Evolutionary conservation across 2,329 filamentous ascomycete genomes (phyloP).

Genomic region (Botrytis tulipae): DNA sequence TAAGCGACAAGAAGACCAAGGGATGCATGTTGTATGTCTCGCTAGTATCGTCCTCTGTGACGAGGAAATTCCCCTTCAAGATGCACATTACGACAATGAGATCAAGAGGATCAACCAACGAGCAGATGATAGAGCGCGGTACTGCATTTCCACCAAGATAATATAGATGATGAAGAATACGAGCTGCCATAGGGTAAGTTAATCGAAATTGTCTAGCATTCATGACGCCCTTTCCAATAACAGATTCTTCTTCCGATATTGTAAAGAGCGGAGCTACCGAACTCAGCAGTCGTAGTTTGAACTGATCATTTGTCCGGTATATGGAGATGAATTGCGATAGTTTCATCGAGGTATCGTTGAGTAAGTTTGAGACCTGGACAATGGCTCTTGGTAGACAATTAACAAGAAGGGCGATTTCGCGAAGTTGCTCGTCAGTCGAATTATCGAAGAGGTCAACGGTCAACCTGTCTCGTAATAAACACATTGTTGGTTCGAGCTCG

Average conservation of each 20-base stretch:
- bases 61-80: constrained; percentile 29
- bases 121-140: constrained; percentile 28
- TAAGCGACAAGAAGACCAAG: constrained; percentile 29
- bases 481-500: constrained; percentile 27
- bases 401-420: constrained; percentile 26
- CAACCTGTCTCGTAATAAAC: constrained; percentile 24
- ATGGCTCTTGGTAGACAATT: constrained; percentile 30
- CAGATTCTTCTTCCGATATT: constrained; percentile 24
- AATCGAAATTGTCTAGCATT: constrained; percentile 28
- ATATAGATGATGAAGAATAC: constrained; percentile 31
- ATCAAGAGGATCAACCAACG: constrained; percentile 28
- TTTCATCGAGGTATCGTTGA: constrained; percentile 32
- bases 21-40: constrained; percentile 32
- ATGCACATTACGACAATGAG: constrained; percentile 31
- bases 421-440: constrained; percentile 26
- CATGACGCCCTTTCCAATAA: constrained; percentile 30
- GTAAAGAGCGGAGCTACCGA: constrained; percentile 27
- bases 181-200: constrained; percentile 21
- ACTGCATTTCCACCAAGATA: constrained; percentile 30
- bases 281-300: constrained; percentile 31
- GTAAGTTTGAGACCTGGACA: constrained; percentile 29
- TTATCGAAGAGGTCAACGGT: constrained; percentile 22
- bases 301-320: constrained; percentile 28
- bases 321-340: constrained; percentile 31
- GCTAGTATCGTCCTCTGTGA: constrained; percentile 23